phyloP scores from a whole-genome alignment of 2,329 filamentous ascomycete genomes.

The Beauveria sp. region DNA sequence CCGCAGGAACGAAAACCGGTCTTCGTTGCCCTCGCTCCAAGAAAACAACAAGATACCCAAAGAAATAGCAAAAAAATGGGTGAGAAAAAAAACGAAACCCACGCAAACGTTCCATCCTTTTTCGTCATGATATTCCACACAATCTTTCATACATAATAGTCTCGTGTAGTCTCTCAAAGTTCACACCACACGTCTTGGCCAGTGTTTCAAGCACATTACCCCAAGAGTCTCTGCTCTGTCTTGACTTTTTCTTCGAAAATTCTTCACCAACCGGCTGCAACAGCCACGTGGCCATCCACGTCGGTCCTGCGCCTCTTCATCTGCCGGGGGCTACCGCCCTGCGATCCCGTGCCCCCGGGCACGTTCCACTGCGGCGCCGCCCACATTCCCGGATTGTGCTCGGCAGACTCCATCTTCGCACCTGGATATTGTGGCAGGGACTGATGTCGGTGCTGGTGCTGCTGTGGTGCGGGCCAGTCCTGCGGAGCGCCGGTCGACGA shows the following conservation, averaged over 20 bases:
- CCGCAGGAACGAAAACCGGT: background rate
- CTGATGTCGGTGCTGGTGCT: background rate
- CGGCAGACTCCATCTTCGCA: conserved; percentile 25
- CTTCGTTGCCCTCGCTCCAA: background rate
- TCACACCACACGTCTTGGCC: background rate
- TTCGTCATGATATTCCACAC: background rate
- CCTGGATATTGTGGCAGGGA: background rate
- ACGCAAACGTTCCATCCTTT: background rate
- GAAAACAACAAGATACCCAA: background rate
- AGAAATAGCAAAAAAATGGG: background rate
- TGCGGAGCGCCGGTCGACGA: conserved; percentile 17
- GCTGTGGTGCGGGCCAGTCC: conserved; percentile 22
- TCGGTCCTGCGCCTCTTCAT: conserved; percentile 30
- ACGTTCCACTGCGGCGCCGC: conserved; percentile 15
- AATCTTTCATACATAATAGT: background rate
- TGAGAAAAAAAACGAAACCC: background rate
- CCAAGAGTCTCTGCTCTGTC: no score
- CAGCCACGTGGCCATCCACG: conserved; percentile 25
- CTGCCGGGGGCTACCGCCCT: conserved; percentile 26
- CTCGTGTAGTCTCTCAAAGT: background rate
- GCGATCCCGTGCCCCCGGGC: conserved; percentile 15
- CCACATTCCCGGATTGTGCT: conserved; percentile 28
- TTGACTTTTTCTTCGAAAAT: background rate
- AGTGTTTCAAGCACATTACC: background rate
- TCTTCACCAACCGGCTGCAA: conserved; percentile 20